Evolutionary conservation across 2,329 filamentous ascomycete species (phyloP).

Genomic region (Colletotrichum lentis): DNA sequence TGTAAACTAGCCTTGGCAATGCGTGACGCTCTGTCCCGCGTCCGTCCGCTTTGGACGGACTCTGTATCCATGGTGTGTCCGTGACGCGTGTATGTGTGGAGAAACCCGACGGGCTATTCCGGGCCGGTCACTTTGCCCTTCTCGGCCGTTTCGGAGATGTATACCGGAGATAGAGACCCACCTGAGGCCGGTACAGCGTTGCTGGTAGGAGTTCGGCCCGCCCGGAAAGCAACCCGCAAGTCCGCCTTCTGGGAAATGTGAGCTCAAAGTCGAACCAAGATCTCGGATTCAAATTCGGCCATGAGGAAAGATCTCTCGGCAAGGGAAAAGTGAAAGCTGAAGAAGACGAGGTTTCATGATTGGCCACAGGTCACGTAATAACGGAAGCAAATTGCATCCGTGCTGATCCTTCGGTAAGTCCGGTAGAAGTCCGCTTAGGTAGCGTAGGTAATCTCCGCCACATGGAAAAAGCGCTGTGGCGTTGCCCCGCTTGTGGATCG

Average conservation of each 20-base stretch:
- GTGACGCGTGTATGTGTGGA: not conserved
- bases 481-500: not conserved
- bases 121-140: not conserved
- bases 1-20: constrained; percentile 17
- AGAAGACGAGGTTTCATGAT: constrained; percentile 31
- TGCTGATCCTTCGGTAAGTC: constrained; percentile 25
- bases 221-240: constrained; percentile 15
- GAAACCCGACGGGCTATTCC: not conserved
- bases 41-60: constrained; percentile 12
- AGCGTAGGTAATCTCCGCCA: constrained; percentile 11
- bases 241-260: not conserved
- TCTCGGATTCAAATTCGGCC: not conserved
- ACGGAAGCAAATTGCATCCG: constrained; percentile 33
- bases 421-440: not conserved
- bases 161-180: constrained; percentile 20
- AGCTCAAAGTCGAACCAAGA: not conserved
- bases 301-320: not conserved
- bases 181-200: constrained; percentile 12
- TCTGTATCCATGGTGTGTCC: constrained; percentile 20
- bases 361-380: constrained; percentile 31
- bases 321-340: not conserved
- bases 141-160: constrained; percentile 9
- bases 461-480: not conserved
- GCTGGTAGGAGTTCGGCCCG: constrained; percentile 9
- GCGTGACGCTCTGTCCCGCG: constrained; percentile 17